These are phyloP conservation scores for Aspergillus pseudoglaucus DNA, from an alignment of 2,329 filamentous ascomycete species.

Conservation along the genomic window DNA sequence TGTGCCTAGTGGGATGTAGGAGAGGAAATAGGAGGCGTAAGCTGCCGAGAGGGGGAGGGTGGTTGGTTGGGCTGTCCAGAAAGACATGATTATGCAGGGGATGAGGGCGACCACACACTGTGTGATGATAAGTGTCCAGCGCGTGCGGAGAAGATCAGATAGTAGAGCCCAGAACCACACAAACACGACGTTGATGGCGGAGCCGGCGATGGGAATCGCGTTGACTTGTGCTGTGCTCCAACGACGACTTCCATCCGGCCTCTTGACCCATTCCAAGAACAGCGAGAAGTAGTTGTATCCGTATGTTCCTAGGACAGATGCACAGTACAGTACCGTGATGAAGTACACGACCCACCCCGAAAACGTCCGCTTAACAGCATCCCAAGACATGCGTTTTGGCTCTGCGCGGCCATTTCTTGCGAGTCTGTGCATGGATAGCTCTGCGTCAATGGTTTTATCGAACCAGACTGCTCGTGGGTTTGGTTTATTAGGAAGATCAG, in stretches of 20 bases:
- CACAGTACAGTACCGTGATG: constrained; percentile 41
- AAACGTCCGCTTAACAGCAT: constrained; percentile 39
- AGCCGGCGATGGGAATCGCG: constrained; percentile 44
- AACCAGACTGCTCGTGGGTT: constrained; percentile 26
- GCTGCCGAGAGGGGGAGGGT: constrained; percentile 41
- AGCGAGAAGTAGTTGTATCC: constrained; percentile 32
- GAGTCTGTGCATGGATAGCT: constrained; percentile 40
- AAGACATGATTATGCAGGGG: constrained; percentile 46
- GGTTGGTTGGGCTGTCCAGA: constrained; percentile 46
- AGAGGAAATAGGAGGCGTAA: constrained; percentile 49
- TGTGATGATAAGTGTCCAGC: constrained; percentile 46
- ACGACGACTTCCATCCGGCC: constrained; percentile 34
- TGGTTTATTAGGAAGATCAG: constrained; percentile 31
- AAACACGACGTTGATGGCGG: constrained; percentile 45
- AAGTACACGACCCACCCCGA: constrained; percentile 42
- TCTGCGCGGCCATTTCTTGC: constrained; percentile 41
- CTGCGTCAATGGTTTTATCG: constrained; percentile 31
- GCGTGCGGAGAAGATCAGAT: constrained; percentile 44
- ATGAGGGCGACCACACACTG: constrained; percentile 45
- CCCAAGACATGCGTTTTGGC: constrained; percentile 42
- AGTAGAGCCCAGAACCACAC: constrained; percentile 51
- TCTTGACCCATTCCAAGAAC: constrained; percentile 17
- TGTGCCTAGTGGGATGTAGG: constrained; percentile 44
- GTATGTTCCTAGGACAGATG: constrained; percentile 42
- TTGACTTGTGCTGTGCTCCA: constrained; percentile 44